Percentiles rank a stretch among this genome's conserved stretches.
These are phyloP conservation scores for Russula sp. DNA, from an alignment of 768 basidiomycete genomes.

Conservation along the genomic window DNA sequence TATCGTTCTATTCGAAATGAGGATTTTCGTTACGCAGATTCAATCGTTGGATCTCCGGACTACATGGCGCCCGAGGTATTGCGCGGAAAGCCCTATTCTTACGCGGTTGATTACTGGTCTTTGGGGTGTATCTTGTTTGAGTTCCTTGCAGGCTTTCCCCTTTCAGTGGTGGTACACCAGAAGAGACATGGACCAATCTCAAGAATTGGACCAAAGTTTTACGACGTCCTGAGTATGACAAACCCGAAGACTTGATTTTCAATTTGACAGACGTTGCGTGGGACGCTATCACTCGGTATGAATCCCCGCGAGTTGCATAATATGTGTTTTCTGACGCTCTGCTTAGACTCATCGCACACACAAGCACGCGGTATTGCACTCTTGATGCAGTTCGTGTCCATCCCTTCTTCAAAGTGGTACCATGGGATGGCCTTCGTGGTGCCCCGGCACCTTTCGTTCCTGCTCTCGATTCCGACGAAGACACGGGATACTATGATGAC, in stretches of 20 bases:
- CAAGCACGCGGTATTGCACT: conserved; percentile 73
- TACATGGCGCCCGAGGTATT: conserved; percentile 98
- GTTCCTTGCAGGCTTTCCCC: conserved; percentile 97
- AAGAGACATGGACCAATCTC: conserved; percentile 98
- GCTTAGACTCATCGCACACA: conserved; percentile 79
- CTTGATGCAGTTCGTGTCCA: conserved; percentile 70
- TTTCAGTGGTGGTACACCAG: conserved; percentile 91
- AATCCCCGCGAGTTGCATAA: conserved; percentile 3
- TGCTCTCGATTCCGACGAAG: conserved; percentile 88
- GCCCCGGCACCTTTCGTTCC: conserved; percentile 89
- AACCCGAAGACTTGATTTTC: conserved; percentile 94
- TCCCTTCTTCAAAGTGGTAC: conserved; percentile 74
- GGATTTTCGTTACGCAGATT: conserved; percentile 93
- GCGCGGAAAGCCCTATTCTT: conserved; percentile 91
- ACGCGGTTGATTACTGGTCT: conserved; percentile 98
- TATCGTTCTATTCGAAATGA: conserved; percentile 89
- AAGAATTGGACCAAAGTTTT: conserved; percentile 97
- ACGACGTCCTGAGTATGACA: conserved; percentile 91
- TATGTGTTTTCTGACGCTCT: neutral
- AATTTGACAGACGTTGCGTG: conserved; percentile 91
- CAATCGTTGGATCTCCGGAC: conserved; percentile 96
- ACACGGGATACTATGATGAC: conserved; percentile 94
- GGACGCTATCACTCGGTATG: conserved; percentile 86
- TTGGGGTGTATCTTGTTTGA: conserved; percentile 98
- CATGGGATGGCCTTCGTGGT: conserved; percentile 78